A percentile compares a stretch with the other conserved stretches of the same genome.
Conservation (phyloP, 192 early-diverging fungal genomes). For the Nowakowskiella sp. region DNA sequence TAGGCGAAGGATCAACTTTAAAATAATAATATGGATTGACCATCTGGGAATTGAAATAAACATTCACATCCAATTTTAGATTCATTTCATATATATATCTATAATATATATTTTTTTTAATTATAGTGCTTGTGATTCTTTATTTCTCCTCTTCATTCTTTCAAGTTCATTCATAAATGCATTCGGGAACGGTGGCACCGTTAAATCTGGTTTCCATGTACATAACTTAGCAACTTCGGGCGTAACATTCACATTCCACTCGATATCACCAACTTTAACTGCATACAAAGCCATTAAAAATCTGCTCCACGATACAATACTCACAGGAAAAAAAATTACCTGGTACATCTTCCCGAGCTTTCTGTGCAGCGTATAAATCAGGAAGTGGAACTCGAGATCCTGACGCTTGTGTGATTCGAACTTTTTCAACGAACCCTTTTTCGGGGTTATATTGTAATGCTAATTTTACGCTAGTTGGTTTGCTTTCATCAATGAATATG, state of each 20-base stretch:
- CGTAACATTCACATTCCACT: constrained; percentile 21
- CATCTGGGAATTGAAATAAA: no score
- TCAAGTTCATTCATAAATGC: constrained; percentile 43
- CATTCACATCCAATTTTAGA: no score
- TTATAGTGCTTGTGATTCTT: constrained; percentile 20
- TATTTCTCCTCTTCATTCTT: constrained; percentile 29
- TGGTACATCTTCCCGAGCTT: constrained; percentile 14
- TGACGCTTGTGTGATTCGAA: constrained; percentile 7
- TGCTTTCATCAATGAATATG: no score
- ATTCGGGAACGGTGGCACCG: constrained; percentile 32
- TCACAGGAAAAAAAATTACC: no score
- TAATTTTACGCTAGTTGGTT: no score
- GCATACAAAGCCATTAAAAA: no score
- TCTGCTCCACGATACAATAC: no score
- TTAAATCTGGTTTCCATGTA: constrained; percentile 26
- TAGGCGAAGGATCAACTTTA: neutral
- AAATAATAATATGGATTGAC: neutral
- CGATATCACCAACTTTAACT: constrained; percentile 16
- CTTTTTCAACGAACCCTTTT: neutral
- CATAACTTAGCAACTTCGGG: no score
- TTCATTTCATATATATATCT: no score
- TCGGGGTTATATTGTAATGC: neutral
- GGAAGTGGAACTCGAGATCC: constrained; percentile 24
- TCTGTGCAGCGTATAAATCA: constrained; percentile 20
- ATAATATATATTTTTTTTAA: no score